Base-by-base conservation (phyloP, 306 rosid genomes). In the Vigna reflexopilosa region DNA sequence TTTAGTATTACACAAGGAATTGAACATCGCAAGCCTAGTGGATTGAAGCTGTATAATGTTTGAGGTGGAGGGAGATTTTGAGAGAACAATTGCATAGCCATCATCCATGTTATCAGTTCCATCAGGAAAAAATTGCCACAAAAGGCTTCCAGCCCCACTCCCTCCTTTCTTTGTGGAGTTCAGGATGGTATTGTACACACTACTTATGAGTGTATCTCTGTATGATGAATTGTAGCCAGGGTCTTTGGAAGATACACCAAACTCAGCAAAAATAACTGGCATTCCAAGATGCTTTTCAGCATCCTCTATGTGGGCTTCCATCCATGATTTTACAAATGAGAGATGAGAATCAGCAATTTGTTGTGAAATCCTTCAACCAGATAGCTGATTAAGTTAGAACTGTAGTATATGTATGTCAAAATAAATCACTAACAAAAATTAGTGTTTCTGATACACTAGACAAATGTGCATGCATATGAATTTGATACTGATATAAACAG, bases 31-130 rank as follows among this genome's bases (percentile, higher is more conserved):
- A 36, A 94, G 89, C 67, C 88, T 88, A 47, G 66, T 34, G 52
- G 97, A 94, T 19, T 94, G 97, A 77, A 79, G 86, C 49, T 93
- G 57, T 6, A 90, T 81, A 77, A 94, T 85, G 42, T 73, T 80
- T 73, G 96, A 61, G 3, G 93, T 84, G 26, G 97, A 89, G 70
- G 94, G 81, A 80, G 90, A 78, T 64, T 87, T 87, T 1, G 98
- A 84, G 8, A 90, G 83, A 76, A 89, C 90, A 78, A 92, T 75
- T 17, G 94, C 97, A 79, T 92, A 94, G 0, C 98, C 98, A 62
- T 94, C 97, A 55, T 94, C 93, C 98, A 94, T 94, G 84, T 88
- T 87, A 51, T 91, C 98, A 0, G 96, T 90, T 72, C 97, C 98
- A 24, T 90, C 89, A 38, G 98, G 97, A 67, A 93, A 88, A 1